phyloP scores from a whole-genome alignment of 768 basidiomycete species.

The Steccherinum ochraceum region DNA sequence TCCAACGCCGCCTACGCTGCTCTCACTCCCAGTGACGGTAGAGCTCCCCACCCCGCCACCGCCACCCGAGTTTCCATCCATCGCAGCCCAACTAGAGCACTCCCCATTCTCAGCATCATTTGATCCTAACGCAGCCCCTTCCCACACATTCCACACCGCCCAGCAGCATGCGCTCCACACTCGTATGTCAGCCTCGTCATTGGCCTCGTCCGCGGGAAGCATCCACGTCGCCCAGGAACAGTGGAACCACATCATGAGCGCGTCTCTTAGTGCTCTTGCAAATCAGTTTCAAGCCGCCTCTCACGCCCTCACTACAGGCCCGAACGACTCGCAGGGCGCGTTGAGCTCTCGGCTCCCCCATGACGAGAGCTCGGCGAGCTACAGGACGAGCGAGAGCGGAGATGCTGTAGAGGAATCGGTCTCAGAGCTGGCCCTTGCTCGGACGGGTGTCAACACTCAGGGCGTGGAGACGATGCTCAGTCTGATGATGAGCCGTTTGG shows the following conservation, averaged over 20 bases:
- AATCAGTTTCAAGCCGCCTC: constrained; percentile 36
- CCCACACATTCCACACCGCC: background rate
- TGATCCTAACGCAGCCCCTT: background rate
- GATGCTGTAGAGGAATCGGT: background rate
- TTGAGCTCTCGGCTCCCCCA: background rate
- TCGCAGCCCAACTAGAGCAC: too few relatives aligned
- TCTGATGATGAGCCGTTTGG: constrained; percentile 21
- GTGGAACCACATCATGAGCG: constrained; percentile 29
- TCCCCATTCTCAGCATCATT: background rate
- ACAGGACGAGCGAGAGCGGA: constrained; percentile 4
- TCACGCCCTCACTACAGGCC: constrained; percentile 26
- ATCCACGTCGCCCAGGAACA: background rate
- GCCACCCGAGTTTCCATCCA: too few relatives aligned
- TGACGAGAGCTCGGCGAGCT: constrained; percentile 8
- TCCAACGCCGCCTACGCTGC: background rate
- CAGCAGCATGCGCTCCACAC: background rate
- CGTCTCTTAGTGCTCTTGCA: constrained; percentile 33
- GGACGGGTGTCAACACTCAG: background rate
- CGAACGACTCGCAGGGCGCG: constrained; percentile 6
- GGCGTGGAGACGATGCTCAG: constrained; percentile 9
- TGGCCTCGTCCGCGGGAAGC: background rate
- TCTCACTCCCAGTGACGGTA: background rate
- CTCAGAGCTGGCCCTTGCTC: background rate
- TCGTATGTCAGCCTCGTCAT: background rate
- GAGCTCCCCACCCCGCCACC: background rate